These are phyloP conservation scores for Tephrocybe sp. DNA, from an alignment of 768 basidiomycete species.

Conservation along the genomic window DNA sequence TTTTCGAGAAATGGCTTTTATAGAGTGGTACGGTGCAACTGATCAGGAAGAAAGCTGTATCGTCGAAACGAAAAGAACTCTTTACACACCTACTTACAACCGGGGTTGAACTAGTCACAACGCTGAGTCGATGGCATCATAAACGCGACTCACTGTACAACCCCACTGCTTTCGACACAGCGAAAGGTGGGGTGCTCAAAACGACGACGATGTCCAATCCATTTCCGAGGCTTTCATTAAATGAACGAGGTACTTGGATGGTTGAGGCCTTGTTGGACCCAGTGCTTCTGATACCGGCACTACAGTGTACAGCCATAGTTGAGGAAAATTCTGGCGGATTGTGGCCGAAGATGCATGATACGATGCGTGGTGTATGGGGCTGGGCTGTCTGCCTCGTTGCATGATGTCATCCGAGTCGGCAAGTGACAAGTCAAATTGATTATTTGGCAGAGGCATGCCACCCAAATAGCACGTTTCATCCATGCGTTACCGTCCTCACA, in stretches of 20 bases:
- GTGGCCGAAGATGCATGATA: no score
- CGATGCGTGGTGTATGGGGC: no score
- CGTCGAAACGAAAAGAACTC: background rate
- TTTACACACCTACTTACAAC: slow-evolving; percentile 5
- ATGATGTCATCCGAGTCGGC: no score
- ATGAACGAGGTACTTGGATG: no score
- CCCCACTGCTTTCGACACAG: slow-evolving; percentile 3
- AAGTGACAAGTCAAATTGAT: no score
- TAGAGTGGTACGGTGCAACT: background rate
- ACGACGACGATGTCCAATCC: no score
- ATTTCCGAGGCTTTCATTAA: background rate
- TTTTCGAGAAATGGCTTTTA: background rate
- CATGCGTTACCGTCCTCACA: background rate
- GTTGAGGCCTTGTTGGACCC: no score
- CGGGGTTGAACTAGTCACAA: background rate
- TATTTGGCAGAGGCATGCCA: no score
- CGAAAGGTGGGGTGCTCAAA: background rate
- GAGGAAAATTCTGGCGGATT: no score
- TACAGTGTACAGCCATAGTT: no score
- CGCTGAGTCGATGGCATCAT: background rate
- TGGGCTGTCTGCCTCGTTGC: no score
- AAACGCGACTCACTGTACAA: slow-evolving; percentile 1
- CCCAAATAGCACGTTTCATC: background rate
- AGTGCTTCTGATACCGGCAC: no score
- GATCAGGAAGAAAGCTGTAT: slow-evolving; percentile 7